Evolutionary conservation across 305 asterid genomes (phyloP).

Genomic region (Solanum hybrid): DNA sequence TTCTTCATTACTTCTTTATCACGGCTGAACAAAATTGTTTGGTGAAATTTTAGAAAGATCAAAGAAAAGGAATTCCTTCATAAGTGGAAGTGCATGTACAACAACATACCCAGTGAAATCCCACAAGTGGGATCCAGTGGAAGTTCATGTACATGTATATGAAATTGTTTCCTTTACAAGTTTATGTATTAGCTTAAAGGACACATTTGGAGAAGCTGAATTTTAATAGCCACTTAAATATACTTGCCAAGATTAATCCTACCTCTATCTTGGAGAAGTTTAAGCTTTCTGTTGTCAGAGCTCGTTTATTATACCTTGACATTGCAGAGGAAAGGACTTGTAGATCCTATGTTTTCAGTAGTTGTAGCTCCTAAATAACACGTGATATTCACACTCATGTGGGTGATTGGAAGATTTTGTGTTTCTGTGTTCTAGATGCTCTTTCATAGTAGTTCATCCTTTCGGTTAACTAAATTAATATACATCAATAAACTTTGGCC

Average conservation of each 20-base stretch:
- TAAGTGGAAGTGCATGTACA: not conserved
- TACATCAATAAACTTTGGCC: not conserved
- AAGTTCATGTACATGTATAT: not conserved
- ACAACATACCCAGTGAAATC: not conserved
- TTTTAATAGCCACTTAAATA: not conserved
- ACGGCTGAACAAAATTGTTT: not conserved
- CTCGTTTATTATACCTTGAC: not conserved
- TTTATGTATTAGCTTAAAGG: not conserved
- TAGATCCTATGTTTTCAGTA: not conserved
- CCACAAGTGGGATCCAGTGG: not conserved
- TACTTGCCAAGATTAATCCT: not conserved
- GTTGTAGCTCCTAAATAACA: not conserved
- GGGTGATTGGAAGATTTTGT: not conserved
- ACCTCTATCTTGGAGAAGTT: not conserved
- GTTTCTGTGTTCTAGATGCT: not conserved
- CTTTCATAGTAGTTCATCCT: not conserved
- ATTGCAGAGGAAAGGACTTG: not conserved
- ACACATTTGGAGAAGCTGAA: slow-evolving; percentile 1
- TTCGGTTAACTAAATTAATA: not conserved
- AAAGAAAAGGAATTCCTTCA: not conserved
- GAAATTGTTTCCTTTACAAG: not conserved
- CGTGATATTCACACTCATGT: not conserved
- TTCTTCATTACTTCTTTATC: not conserved
- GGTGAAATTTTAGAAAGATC: not conserved
- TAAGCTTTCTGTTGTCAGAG: not conserved